These are phyloP conservation scores for Saccharomyces hybrid DNA, from an alignment of 1,139 yeast species.

Conservation along the genomic window DNA sequence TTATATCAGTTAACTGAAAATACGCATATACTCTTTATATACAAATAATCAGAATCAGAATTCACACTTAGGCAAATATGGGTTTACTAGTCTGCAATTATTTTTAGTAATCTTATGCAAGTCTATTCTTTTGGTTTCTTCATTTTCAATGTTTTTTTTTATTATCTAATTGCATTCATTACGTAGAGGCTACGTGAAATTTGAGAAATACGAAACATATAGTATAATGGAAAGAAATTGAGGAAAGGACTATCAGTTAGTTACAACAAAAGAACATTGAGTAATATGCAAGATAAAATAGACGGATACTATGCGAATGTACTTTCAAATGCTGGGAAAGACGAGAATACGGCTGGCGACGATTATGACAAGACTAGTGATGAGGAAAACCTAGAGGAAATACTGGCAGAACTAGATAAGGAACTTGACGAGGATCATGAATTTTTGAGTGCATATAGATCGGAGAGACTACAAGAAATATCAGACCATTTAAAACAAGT, in stretches of 20 bases:
- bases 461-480: slow-evolving; percentile 57
- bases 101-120: too few relatives aligned
- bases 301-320: neutral
- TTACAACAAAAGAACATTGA: neutral
- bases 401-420: slow-evolving; percentile 50
- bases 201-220: neutral
- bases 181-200: too few relatives aligned
- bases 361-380: slow-evolving; percentile 31
- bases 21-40: too few relatives aligned
- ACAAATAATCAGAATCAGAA: too few relatives aligned
- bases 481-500: slow-evolving; percentile 37
- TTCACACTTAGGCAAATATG: too few relatives aligned
- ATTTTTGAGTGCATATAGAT: slow-evolving; percentile 60
- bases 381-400: slow-evolving; percentile 38
- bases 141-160: too few relatives aligned
- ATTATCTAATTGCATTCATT: too few relatives aligned
- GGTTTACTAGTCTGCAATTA: too few relatives aligned
- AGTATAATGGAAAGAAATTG: too few relatives aligned
- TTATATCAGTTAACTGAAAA: too few relatives aligned
- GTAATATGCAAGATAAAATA: neutral
- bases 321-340: neutral
- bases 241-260: too few relatives aligned
- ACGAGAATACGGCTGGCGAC: neutral
- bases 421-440: slow-evolving; percentile 51
- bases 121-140: too few relatives aligned